Evolutionary conservation across 768 basidiomycete genomes (phyloP), one percentile per base, ranked within the genome.

Genomic region (Mrakia frigida): DNA sequence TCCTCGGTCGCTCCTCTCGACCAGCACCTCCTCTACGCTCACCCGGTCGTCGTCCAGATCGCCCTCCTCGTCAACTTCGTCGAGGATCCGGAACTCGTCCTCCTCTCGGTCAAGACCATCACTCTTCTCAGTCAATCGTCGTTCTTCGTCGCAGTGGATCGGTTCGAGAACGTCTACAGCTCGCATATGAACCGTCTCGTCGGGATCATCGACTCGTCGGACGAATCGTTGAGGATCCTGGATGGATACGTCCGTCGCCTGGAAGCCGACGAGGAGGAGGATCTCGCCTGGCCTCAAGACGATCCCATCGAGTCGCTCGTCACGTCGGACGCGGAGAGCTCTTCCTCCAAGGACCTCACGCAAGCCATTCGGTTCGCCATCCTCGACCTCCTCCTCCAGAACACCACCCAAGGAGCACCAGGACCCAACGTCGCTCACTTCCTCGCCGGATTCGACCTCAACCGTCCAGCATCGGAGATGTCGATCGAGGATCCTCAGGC

Each of bases 341-440:
- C 67, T 2, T 70, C 35, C 41, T 65, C 61, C 21, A 43, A 61
- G 25, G 78, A 80, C 23, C 71, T 84, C 37, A 86, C 88, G 6
- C 90, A 93, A 78, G 89, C 90, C 0, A 92, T 91, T 73, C 85
- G 92, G 52, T 84, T 91, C 1, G 89, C 91, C 0, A 89, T 92
- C 6, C 87, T 98, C 68, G 90, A 95, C 78, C 85, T 98, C 16
- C 86, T 98, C 73, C 88, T 93, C 59, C 88, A 88, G 75, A 91
- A 90, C 77, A 94, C 94, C 0, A 85, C 87, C n/a, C 82, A 84
- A 0, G 86, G 85, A 61, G 84, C 87, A 13, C 83, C 88, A 0
- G 92, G 89, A 79, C 94, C 94, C 9, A 97, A 94, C 80, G 81
- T 96, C 28, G 91, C 91, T 0, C 94, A 97, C 83, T 92, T 92